These are phyloP conservation scores for Nothophoma quercina DNA, from an alignment of 2,329 filamentous ascomycete species.

Conservation along the genomic window DNA sequence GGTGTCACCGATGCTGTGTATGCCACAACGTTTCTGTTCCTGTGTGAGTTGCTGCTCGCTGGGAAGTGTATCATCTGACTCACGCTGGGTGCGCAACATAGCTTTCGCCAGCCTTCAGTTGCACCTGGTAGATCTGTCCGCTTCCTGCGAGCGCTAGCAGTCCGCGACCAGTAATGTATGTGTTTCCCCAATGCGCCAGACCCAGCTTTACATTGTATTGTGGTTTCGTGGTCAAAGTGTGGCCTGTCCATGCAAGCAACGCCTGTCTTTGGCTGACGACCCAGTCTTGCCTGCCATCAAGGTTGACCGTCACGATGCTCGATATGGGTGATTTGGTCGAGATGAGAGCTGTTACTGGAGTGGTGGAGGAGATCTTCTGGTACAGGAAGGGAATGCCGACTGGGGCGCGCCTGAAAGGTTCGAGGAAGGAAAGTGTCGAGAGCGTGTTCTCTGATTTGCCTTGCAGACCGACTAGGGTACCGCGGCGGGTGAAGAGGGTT, in stretches of 20 bases:
- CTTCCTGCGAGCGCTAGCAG: constrained; percentile 83
- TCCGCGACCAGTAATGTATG: constrained; percentile 85
- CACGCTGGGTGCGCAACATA: constrained; percentile 82
- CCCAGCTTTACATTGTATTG: constrained; percentile 77
- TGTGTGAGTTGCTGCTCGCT: constrained; percentile 7
- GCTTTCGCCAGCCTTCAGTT: constrained; percentile 81
- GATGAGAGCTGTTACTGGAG: constrained; percentile 86
- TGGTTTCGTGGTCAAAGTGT: constrained; percentile 79
- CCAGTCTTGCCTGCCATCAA: constrained; percentile 96
- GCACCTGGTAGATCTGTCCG: constrained; percentile 88
- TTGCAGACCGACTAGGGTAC: constrained; percentile 87
- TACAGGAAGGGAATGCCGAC: constrained; percentile 95
- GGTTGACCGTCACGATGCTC: constrained; percentile 84
- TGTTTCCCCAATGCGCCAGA: constrained; percentile 89
- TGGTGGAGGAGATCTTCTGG: constrained; percentile 84
- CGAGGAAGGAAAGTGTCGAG: constrained; percentile 86
- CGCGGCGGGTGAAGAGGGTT: constrained; percentile 88
- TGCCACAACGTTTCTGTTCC: constrained; percentile 80
- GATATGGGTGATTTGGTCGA: constrained; percentile 86
- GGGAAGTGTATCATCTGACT: not conserved
- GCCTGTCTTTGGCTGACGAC: constrained; percentile 87
- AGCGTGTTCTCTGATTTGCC: constrained; percentile 91
- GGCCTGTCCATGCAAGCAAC: constrained; percentile 94
- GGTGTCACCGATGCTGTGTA: constrained; percentile 79
- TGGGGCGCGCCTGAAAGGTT: constrained; percentile 79